Evolutionary conservation across 2,329 filamentous ascomycete species (phyloP).

Genomic region (Myriosclerotinia scirpicola): DNA sequence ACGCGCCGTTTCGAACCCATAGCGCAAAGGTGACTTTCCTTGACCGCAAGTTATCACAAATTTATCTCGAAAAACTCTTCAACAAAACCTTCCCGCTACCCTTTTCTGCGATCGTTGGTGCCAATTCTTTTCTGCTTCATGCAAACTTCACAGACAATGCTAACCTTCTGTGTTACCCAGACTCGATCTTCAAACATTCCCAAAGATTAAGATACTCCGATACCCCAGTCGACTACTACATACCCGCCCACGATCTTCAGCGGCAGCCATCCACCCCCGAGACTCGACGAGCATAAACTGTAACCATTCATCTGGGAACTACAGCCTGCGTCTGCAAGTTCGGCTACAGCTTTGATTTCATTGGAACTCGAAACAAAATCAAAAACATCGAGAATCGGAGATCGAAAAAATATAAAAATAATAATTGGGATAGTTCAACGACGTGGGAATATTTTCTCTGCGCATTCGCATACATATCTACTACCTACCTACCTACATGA

Average conservation of each 20-base stretch:
- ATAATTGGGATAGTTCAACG: slow-evolving; percentile 2
- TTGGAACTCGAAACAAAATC: slow-evolving; percentile 23
- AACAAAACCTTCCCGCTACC: neutral
- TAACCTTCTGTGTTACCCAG: slow-evolving; percentile 22
- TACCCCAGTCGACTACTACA: slow-evolving; percentile 30
- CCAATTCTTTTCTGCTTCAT: slow-evolving; percentile 6
- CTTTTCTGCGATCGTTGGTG: slow-evolving; percentile 14
- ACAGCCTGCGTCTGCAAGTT: slow-evolving; percentile 17
- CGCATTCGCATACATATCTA: neutral
- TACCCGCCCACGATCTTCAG: slow-evolving; percentile 33
- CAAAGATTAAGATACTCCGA: slow-evolving; percentile 28
- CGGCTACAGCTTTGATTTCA: slow-evolving; percentile 22
- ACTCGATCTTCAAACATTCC: slow-evolving; percentile 27
- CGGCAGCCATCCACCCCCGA: slow-evolving; percentile 29
- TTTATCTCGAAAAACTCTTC: neutral
- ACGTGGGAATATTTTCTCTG: slow-evolving; percentile 8
- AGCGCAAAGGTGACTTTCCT: slow-evolving; percentile 8
- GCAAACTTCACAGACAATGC: slow-evolving; percentile 4
- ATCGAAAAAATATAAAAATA: slow-evolving; percentile 6
- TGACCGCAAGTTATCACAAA: slow-evolving; percentile 15
- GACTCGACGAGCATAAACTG: slow-evolving; percentile 24
- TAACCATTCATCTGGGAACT: slow-evolving; percentile 28
- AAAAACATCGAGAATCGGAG: slow-evolving; percentile 5
- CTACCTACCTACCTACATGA: too few relatives aligned
- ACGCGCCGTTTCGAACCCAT: slow-evolving; percentile 23